These are phyloP conservation scores for Collariella sp. DNA, from an alignment of 495 filamentous ascomycete genomes.

Conservation along the genomic window DNA sequence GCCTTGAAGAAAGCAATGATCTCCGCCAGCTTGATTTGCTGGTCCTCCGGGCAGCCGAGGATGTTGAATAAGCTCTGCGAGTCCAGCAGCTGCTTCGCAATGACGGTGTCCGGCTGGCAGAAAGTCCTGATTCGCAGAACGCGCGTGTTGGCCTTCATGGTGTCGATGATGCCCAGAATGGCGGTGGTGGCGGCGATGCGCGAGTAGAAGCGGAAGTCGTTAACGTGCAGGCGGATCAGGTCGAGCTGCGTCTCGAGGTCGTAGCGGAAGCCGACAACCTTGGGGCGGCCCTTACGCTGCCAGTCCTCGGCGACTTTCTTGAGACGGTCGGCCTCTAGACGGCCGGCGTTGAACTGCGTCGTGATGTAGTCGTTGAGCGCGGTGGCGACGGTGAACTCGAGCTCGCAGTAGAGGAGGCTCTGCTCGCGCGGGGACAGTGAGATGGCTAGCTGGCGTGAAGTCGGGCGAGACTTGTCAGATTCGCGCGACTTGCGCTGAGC, in stretches of 20 bases:
- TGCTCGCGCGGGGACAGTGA: constrained; percentile 39
- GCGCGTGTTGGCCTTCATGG: constrained; percentile 34
- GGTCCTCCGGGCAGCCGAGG: constrained; percentile 23
- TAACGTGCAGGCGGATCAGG: constrained; percentile 29
- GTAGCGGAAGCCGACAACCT: constrained; percentile 38
- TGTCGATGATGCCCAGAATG: constrained; percentile 30
- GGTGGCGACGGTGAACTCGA: constrained; percentile 31
- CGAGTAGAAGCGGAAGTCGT: constrained; percentile 39
- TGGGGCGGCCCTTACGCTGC: constrained; percentile 35
- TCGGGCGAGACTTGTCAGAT: constrained; percentile 9
- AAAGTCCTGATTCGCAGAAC: constrained; percentile 34
- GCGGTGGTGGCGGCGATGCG: constrained; percentile 16
- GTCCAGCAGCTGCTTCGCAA: constrained; percentile 40
- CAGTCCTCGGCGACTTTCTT: constrained; percentile 31
- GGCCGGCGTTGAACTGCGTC: constrained; percentile 31
- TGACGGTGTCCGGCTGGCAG: constrained; percentile 41
- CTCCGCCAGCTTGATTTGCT: constrained; percentile 33
- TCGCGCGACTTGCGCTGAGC: constrained; percentile 22
- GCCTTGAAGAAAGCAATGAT: constrained; percentile 33
- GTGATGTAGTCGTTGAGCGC: constrained; percentile 34
- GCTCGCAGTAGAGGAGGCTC: constrained; percentile 39
- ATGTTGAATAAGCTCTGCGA: constrained; percentile 31
- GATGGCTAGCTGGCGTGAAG: constrained; percentile 23
- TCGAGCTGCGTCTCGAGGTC: constrained; percentile 44
- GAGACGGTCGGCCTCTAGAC: constrained; percentile 28